A percentile compares a stretch with the other conserved stretches of the same genome.
phyloP scores from a whole-genome alignment of 2,329 filamentous ascomycete genomes.

The Talaromyces sp. region DNA sequence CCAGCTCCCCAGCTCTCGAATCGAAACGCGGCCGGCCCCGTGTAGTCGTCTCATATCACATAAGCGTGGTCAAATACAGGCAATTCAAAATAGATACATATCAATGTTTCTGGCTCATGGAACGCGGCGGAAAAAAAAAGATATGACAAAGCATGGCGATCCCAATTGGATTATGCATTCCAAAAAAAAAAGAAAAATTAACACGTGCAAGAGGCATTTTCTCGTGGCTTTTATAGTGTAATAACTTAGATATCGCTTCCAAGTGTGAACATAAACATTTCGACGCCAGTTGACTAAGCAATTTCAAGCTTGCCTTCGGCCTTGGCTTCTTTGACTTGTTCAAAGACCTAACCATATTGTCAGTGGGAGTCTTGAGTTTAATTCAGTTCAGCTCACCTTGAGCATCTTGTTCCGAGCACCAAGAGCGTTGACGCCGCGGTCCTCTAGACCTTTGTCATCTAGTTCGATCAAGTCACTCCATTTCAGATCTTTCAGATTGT shows the following conservation, averaged over 20 bases:
- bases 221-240: neutral
- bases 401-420: slow-evolving; percentile 96
- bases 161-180: slow-evolving; percentile 4
- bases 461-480: slow-evolving; percentile 91
- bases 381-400: slow-evolving; percentile 58
- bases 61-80: slow-evolving; percentile 10
- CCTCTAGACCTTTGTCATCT: slow-evolving; percentile 88
- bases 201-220: neutral
- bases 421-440: slow-evolving; percentile 87
- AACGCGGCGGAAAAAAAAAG: slow-evolving; percentile 10
- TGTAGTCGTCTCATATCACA: slow-evolving; percentile 7
- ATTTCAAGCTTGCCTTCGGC: slow-evolving; percentile 62
- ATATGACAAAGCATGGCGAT: slow-evolving; percentile 6
- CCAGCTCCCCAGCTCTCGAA: neutral
- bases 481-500: slow-evolving; percentile 94
- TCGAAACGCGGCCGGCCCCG: neutral
- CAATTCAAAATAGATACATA: slow-evolving; percentile 9
- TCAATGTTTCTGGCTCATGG: slow-evolving; percentile 4
- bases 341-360: slow-evolving; percentile 62
- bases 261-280: slow-evolving; percentile 11
- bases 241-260: neutral
- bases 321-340: slow-evolving; percentile 83
- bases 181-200: slow-evolving; percentile 11
- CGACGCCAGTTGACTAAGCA: slow-evolving; percentile 21
- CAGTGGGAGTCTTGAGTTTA: slow-evolving; percentile 24